phyloP scores from a whole-genome alignment of 1,139 yeast genomes.

The Candida neerlandica region DNA sequence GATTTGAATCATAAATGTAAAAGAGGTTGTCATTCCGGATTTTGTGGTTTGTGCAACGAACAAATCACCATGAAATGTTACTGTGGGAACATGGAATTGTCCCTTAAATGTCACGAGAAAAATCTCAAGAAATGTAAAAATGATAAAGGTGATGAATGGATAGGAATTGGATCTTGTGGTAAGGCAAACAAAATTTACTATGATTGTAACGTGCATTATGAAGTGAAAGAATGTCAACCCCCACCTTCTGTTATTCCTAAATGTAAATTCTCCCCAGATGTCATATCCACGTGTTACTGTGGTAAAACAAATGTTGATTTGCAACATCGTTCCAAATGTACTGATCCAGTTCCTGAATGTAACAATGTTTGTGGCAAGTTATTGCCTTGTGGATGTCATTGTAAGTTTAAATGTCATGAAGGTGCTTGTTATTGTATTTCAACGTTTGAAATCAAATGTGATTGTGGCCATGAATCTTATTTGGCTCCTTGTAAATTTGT shows the following conservation, averaged over 20 bases:
- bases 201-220: slow-evolving; percentile 71
- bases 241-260: slow-evolving; percentile 44
- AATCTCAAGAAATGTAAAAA: slow-evolving; percentile 29
- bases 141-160: slow-evolving; percentile 41
- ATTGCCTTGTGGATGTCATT: slow-evolving; percentile 72
- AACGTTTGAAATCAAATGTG: slow-evolving; percentile 49
- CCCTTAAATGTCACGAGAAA: slow-evolving; percentile 54
- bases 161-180: slow-evolving; percentile 66
- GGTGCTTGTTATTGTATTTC: slow-evolving; percentile 74
- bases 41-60: slow-evolving; percentile 70
- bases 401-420: slow-evolving; percentile 71
- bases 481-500: slow-evolving; percentile 65
- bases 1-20: slow-evolving; percentile 67
- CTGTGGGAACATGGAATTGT: slow-evolving; percentile 50
- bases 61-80: slow-evolving; percentile 57
- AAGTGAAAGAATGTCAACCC: slow-evolving; percentile 62
- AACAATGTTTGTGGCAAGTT: slow-evolving; percentile 60
- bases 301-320: slow-evolving; percentile 49
- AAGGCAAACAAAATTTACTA: slow-evolving; percentile 51
- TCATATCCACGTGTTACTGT: slow-evolving; percentile 71
- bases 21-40: slow-evolving; percentile 60
- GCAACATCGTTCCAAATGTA: slow-evolving; percentile 53
- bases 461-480: slow-evolving; percentile 53
- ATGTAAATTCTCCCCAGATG: slow-evolving; percentile 68
- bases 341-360: slow-evolving; percentile 81